phyloP scores from a whole-genome alignment of 2,329 filamentous ascomycete genomes.

The Arthrocladium fulminans region DNA sequence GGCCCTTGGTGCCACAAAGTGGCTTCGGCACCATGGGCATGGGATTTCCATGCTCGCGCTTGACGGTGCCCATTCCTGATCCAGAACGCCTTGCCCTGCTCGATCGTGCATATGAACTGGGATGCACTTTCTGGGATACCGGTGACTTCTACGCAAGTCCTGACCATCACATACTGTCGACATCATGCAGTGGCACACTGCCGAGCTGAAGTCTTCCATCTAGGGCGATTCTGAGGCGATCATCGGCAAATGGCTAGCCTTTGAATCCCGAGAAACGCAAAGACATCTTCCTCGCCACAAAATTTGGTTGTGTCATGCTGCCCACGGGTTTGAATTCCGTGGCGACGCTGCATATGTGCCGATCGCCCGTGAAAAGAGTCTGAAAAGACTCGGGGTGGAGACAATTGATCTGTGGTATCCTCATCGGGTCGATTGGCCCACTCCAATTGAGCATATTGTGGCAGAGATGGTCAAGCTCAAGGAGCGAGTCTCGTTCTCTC shows the following conservation, averaged over 20 bases:
- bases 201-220: neutral
- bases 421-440: slow-evolving; percentile 34
- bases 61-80: slow-evolving; percentile 25
- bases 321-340: slow-evolving; percentile 23
- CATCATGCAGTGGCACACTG: neutral
- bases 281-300: slow-evolving; percentile 35
- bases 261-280: slow-evolving; percentile 29
- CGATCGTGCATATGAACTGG: slow-evolving; percentile 37
- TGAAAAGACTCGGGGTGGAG: slow-evolving; percentile 30
- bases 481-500: slow-evolving; percentile 18
- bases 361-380: slow-evolving; percentile 28
- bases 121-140: slow-evolving; percentile 38
- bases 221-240: slow-evolving; percentile 13
- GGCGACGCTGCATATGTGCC: slow-evolving; percentile 32
- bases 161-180: neutral
- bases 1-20: slow-evolving; percentile 24
- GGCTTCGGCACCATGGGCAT: slow-evolving; percentile 25
- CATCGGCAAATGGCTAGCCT: slow-evolving; percentile 28
- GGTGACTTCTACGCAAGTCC: slow-evolving; percentile 19
- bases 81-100: slow-evolving; percentile 38
- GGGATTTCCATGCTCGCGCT: slow-evolving; percentile 13
- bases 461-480: slow-evolving; percentile 37
- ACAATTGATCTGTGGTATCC: slow-evolving; percentile 35
- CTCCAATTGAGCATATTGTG: slow-evolving; percentile 38
- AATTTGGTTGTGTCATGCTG: slow-evolving; percentile 27